Evolutionary conservation across 2,329 filamentous ascomycete species (phyloP).

Genomic region (Botrytis hyacinthi): DNA sequence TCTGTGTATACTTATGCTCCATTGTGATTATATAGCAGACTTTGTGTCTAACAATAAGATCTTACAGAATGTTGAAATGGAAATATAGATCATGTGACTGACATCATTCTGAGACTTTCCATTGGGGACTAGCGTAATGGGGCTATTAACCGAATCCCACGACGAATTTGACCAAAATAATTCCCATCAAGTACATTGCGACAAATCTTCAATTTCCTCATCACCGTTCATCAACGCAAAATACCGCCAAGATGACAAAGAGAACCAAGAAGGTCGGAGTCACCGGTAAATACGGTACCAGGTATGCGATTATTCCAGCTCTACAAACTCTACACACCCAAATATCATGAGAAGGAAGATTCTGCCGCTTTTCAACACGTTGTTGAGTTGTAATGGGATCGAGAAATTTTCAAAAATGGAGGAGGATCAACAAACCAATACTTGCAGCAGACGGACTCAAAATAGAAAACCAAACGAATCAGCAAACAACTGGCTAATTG

Average conservation of each 20-base stretch:
- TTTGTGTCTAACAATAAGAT: background rate
- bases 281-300: constrained; percentile 97
- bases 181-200: constrained; percentile 25
- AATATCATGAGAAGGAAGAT: background rate
- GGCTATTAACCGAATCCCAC: constrained; percentile 22
- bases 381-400: background rate
- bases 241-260: constrained; percentile 78
- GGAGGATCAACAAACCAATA: background rate
- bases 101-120: background rate
- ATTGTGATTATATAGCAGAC: background rate
- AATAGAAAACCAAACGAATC: background rate
- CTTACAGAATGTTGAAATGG: background rate
- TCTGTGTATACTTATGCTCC: background rate
- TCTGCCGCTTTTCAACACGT: constrained; percentile 5
- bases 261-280: constrained; percentile 98
- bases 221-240: constrained; percentile 36
- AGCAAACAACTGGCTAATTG: constrained; percentile 26
- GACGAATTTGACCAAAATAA: constrained; percentile 23
- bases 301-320: constrained; percentile 57
- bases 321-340: constrained; percentile 18
- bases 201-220: constrained; percentile 26
- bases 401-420: background rate
- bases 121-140: constrained; percentile 17
- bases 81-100: background rate
- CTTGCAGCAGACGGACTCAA: background rate